Evolutionary conservation across 2,329 filamentous ascomycete species (phyloP).

Genomic region (Acrocalymma vagum): DNA sequence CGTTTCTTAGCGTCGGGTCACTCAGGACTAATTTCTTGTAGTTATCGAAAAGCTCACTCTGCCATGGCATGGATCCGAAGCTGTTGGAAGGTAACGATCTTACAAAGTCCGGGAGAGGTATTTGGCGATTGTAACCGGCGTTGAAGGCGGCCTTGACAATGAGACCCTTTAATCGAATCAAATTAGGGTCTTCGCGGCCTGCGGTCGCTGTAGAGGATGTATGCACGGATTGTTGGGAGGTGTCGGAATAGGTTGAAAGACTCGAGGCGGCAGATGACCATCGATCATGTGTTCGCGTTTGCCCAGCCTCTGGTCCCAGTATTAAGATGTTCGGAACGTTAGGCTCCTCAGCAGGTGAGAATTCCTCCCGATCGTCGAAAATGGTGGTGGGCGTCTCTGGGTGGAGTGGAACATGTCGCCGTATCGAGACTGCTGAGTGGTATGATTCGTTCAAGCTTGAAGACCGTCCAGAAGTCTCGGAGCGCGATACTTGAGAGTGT

Average conservation of each 20-base stretch:
- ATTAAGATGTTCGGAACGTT: constrained; percentile 89
- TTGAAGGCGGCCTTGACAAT: constrained; percentile 88
- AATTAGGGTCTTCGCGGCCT: constrained; percentile 75
- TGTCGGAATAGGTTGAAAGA: constrained; percentile 80
- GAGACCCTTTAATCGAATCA: constrained; percentile 79
- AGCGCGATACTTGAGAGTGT: constrained; percentile 41
- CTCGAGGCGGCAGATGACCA: constrained; percentile 83
- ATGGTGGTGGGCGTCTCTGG: constrained; percentile 95
- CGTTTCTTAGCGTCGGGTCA: constrained; percentile 70
- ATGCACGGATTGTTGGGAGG: constrained; percentile 57
- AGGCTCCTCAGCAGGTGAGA: constrained; percentile 77
- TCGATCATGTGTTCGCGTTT: constrained; percentile 64
- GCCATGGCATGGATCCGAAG: constrained; percentile 77
- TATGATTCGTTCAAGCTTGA: constrained; percentile 58
- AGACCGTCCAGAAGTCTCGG: constrained; percentile 42
- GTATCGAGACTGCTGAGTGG: constrained; percentile 54
- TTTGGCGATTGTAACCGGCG: constrained; percentile 75
- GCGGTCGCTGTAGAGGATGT: constrained; percentile 78
- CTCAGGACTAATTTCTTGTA: constrained; percentile 82
- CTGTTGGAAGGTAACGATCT: constrained; percentile 77
- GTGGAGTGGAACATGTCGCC: constrained; percentile 43
- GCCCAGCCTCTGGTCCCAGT: constrained; percentile 72
- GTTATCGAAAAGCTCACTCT: constrained; percentile 75
- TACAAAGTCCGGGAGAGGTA: constrained; percentile 76
- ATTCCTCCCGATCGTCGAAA: constrained; percentile 82